Percentiles rank a stretch among this genome's conserved stretches.
phyloP scores from a whole-genome alignment of 306 rosid genomes.

The Parietaria judaica region DNA sequence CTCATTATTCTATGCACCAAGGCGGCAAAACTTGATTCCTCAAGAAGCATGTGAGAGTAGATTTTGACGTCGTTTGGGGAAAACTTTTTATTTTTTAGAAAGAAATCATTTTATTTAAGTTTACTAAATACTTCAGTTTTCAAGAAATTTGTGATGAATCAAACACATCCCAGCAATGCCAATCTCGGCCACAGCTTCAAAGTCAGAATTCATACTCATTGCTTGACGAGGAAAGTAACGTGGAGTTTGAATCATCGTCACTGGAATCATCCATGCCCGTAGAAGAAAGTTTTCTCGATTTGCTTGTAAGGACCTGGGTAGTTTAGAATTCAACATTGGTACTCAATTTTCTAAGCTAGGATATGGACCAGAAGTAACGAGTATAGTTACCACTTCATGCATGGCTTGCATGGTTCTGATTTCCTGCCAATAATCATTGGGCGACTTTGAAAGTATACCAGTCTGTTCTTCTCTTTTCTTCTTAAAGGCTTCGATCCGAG shows the following conservation, averaged over 20 bases:
- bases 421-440: conserved; percentile 77
- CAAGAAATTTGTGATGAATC: too few relatives aligned
- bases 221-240: conserved; percentile 37
- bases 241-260: conserved; percentile 40
- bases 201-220: conserved; percentile 48
- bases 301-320: conserved; percentile 45
- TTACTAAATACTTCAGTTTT: too few relatives aligned
- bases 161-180: too few relatives aligned
- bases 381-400: conserved; percentile 60
- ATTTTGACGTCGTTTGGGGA: too few relatives aligned
- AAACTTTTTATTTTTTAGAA: too few relatives aligned
- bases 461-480: conserved; percentile 47
- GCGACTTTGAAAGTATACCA: conserved; percentile 53
- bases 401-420: conserved; percentile 61
- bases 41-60: too few relatives aligned
- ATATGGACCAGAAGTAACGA: conserved; percentile 6
- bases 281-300: conserved; percentile 37
- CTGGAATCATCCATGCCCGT: conserved; percentile 35
- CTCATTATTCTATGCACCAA: too few relatives aligned
- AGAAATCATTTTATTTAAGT: too few relatives aligned
- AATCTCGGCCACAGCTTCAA: conserved; percentile 9
- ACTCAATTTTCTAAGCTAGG: background rate
- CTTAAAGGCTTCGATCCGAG: conserved; percentile 69
- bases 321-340: conserved; percentile 13
- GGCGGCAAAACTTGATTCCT: too few relatives aligned